Evolutionary conservation across 192 early-diverging fungal species (phyloP).

Genomic region (Coemansia sp.): DNA sequence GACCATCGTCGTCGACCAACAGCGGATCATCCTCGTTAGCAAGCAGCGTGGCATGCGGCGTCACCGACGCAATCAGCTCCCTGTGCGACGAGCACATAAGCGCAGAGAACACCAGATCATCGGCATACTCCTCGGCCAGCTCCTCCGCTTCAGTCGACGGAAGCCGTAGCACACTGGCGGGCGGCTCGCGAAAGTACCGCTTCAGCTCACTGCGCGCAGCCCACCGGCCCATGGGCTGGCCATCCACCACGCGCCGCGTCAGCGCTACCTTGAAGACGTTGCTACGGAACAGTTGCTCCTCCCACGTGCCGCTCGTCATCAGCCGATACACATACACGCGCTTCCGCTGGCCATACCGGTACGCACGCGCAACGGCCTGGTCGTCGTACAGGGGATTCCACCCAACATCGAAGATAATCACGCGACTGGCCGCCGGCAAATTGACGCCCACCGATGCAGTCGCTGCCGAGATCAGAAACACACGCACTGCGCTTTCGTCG

Average conservation of each 20-base stretch:
- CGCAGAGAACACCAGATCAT: constrained; percentile 27
- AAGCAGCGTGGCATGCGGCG: constrained; percentile 38
- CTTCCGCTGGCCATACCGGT: constrained; percentile 70
- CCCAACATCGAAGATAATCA: constrained; percentile 71
- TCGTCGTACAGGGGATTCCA: constrained; percentile 82
- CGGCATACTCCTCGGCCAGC: constrained; percentile 17
- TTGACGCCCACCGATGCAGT: constrained; percentile 65
- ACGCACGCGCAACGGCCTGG: constrained; percentile 70
- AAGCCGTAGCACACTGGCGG: neutral
- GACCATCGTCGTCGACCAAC: constrained; percentile 3
- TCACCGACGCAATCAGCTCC: constrained; percentile 12
- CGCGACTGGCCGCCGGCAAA: constrained; percentile 67
- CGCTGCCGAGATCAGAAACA: constrained; percentile 65
- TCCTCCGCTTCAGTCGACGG: neutral
- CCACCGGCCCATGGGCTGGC: constrained; percentile 55
- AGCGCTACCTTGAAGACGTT: constrained; percentile 75
- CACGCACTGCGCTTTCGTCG: constrained; percentile 16
- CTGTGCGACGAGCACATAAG: constrained; percentile 3
- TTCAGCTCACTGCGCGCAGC: constrained; percentile 55
- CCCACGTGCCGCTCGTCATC: constrained; percentile 60
- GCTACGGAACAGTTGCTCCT: constrained; percentile 62
- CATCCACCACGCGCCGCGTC: constrained; percentile 65
- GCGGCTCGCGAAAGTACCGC: constrained; percentile 55
- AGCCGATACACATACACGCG: constrained; percentile 71
- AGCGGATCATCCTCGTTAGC: constrained; percentile 38